Evolutionary conservation across 1,284 basidiomycete genomes (phyloP).

Genomic region (Sparassis latifolia): DNA sequence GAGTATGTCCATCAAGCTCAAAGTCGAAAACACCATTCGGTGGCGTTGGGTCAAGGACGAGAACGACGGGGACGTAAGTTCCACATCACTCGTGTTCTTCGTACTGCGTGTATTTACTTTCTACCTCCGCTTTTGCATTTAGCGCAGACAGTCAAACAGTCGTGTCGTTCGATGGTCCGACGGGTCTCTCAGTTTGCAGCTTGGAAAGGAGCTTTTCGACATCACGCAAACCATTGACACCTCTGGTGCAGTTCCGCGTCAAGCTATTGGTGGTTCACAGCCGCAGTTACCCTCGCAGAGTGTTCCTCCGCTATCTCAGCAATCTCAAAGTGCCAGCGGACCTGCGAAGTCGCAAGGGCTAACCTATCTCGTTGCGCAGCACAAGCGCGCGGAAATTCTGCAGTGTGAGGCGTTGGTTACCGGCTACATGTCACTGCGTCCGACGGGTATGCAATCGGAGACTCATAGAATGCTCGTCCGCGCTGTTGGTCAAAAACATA

Average conservation of each 20-base stretch:
- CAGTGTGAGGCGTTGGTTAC: slow-evolving; percentile 82
- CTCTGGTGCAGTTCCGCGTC: slow-evolving; percentile 52
- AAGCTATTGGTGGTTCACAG: slow-evolving; percentile 42
- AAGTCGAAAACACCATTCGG: slow-evolving; percentile 85
- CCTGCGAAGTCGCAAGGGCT: slow-evolving; percentile 55
- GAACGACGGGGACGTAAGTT: slow-evolving; percentile 60
- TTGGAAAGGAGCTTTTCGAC: slow-evolving; percentile 90
- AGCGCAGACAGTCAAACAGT: slow-evolving; percentile 81
- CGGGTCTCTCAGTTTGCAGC: slow-evolving; percentile 77
- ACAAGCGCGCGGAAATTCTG: slow-evolving; percentile 78
- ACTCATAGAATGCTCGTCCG: slow-evolving; percentile 86
- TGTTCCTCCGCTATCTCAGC: slow-evolving; percentile 19
- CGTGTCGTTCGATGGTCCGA: slow-evolving; percentile 91
- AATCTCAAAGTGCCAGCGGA: slow-evolving; percentile 9
- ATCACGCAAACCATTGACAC: slow-evolving; percentile 72
- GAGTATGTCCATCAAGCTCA: slow-evolving; percentile 76
- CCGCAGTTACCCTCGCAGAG: slow-evolving; percentile 24
- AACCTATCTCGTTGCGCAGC: slow-evolving; percentile 87
- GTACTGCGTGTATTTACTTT: too few species aligned
- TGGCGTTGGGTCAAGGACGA: slow-evolving; percentile 84
- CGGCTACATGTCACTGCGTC: slow-evolving; percentile 78
- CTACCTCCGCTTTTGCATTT: slow-evolving; percentile 2
- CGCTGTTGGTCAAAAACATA: slow-evolving; percentile 80
- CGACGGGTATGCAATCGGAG: slow-evolving; percentile 85
- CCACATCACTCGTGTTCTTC: background rate